These are phyloP conservation scores for Yarrowia divulgata DNA, from an alignment of 805 yeast genomes.

Conservation along the genomic window DNA sequence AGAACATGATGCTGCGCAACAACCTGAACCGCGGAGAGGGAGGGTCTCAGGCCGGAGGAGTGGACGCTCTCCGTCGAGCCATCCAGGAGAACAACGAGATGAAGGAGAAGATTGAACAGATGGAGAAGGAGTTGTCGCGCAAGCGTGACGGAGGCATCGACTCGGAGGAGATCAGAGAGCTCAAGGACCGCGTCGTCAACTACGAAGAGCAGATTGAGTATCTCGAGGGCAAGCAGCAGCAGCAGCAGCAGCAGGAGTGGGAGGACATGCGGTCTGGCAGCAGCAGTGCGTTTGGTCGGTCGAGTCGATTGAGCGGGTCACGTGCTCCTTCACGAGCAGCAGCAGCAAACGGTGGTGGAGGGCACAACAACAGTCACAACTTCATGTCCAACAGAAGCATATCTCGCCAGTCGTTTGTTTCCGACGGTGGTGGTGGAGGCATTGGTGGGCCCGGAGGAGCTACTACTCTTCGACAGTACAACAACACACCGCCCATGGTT, in stretches of 20 bases:
- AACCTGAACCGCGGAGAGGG: conserved; percentile 15
- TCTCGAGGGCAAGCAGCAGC: conserved; percentile 26
- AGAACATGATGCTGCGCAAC: conserved; percentile 22
- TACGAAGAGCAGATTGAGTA: conserved; percentile 37
- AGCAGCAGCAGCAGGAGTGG: conserved; percentile 24
- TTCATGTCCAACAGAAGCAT: conserved; percentile 18
- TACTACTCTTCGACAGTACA: background rate
- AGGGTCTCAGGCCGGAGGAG: conserved; percentile 12
- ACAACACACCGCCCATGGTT: background rate
- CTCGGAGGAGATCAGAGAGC: conserved; percentile 27
- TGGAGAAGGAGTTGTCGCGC: conserved; percentile 21
- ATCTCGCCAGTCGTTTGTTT: conserved; percentile 21
- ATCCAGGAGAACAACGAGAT: conserved; percentile 15
- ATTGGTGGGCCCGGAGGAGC: background rate
- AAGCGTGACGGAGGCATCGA: conserved; percentile 5
- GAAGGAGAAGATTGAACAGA: conserved; percentile 28
- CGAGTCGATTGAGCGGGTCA: conserved; percentile 30
- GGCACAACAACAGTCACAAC: background rate
- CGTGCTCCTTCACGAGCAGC: conserved; percentile 21
- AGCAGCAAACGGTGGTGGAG: background rate
- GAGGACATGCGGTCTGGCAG: conserved; percentile 7
- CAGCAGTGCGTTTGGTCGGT: conserved; percentile 7
- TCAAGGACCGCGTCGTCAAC: conserved; percentile 33
- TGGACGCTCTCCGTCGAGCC: conserved; percentile 9
- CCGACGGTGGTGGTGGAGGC: conserved; percentile 17